These are phyloP conservation scores for Apiospora arundinis DNA, from an alignment of 2,329 filamentous ascomycete genomes.

Conservation along the genomic window DNA sequence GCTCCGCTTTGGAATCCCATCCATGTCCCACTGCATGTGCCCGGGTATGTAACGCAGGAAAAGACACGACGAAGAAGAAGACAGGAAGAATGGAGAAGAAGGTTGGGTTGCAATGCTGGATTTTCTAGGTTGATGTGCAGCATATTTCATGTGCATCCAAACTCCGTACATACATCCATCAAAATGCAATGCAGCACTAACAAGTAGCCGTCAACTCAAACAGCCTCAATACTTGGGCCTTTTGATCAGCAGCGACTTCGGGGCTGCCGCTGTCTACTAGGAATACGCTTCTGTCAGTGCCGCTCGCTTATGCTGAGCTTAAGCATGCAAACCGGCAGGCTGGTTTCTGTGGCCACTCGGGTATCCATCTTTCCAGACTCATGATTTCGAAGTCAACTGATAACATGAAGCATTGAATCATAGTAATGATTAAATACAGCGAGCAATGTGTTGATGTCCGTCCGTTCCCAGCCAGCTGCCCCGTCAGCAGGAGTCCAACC, in stretches of 20 bases:
- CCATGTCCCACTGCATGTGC: slow-evolving; percentile 5
- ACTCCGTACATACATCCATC: too few relatives aligned
- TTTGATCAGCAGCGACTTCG: slow-evolving; percentile 1
- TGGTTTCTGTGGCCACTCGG: background rate
- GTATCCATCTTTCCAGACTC: background rate
- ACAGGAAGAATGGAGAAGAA: background rate
- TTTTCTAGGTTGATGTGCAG: background rate
- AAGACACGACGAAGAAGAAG: background rate
- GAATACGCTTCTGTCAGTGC: background rate
- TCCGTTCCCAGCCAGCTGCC: background rate
- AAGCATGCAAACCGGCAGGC: background rate
- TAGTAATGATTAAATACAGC: background rate
- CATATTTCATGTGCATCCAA: too few relatives aligned
- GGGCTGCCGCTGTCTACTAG: slow-evolving; percentile 9
- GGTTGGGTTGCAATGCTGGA: background rate
- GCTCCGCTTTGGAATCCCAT: background rate
- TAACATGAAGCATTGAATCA: background rate
- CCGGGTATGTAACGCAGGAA: background rate
- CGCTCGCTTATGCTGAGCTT: slow-evolving; percentile 6
- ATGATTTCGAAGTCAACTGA: background rate
- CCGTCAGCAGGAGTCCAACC: background rate
- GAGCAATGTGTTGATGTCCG: background rate
- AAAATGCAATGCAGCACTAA: background rate
- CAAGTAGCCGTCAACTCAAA: background rate
- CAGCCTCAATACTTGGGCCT: background rate